Evolutionary conservation across 2,329 filamentous ascomycete species (phyloP), one percentile per base, ranked within the genome.

Genomic region (Calonectria pseudoturangicola): DNA sequence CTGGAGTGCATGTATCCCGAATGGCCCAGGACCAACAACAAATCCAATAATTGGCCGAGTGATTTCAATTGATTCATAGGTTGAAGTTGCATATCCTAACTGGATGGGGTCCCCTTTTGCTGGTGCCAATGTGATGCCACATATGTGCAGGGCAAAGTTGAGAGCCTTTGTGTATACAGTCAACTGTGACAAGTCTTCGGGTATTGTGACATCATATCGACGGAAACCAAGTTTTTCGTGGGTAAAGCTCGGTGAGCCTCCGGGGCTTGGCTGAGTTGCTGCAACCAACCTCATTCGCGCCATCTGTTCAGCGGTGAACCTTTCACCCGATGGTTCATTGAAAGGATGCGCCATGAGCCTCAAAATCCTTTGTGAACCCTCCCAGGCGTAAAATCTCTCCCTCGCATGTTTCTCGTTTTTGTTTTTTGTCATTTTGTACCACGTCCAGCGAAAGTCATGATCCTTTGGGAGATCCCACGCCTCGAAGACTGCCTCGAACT

Each of bases 361-460:
- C 16, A 39, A 13, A 21, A 41, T 16, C 21, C 12, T 41, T 60
- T 25, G 13, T 60, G 39, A 21, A 12, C 25, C 10, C 6, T 10
- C 21, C 54, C 54, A 60, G 21, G 41, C 16, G 15, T 18, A 27
- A 25, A 13, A 15, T 18, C 54, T 27, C 13, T 27, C 10, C 4
- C 25, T 27, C 54, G 41, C 9, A 21, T 33, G 16, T 30, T 7
- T n/a, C n/a, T 60, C 25, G 12, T 16, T 6, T 15, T 21, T 27
- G 16, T 10, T 16, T 12, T 36, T 18, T 10, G 16, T 60, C 36
- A 27, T n/a, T n/a, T 36, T 21, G 8, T 47, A 41, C 8, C 33
- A 63, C 10, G 33, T 16, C 58, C 39, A 63, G 16, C 58, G 58
- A 30, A 43, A 63, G 18, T 63, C 58, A 8, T 47, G 58, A n/a